phyloP scores from a whole-genome alignment of 148 eudicot genomes.

The Camellia lanceoleosa region DNA sequence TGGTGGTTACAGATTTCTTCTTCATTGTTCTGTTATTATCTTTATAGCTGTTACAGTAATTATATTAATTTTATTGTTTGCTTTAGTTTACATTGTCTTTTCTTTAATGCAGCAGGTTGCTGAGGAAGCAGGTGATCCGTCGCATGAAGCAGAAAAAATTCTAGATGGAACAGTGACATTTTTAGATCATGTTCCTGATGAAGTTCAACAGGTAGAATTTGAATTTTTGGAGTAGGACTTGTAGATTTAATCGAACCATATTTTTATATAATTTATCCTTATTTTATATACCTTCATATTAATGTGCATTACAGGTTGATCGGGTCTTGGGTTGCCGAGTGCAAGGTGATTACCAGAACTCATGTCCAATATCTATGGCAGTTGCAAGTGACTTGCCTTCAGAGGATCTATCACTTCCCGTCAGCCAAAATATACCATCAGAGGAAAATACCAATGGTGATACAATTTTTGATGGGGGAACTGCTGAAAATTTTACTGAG shows the following conservation, averaged over 20 bases:
- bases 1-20: neutral
- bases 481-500: slow-evolving; percentile 27
- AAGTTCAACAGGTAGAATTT: slow-evolving; percentile 54
- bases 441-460: slow-evolving; percentile 33
- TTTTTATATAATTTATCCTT: neutral
- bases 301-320: slow-evolving; percentile 63
- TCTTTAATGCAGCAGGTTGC: slow-evolving; percentile 31
- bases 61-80: neutral
- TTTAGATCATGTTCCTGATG: slow-evolving; percentile 33
- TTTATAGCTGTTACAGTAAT: neutral
- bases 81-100: neutral
- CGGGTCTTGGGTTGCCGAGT: slow-evolving; percentile 87
- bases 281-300: neutral
- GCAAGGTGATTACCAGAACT: slow-evolving; percentile 33
- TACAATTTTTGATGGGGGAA: slow-evolving; percentile 23
- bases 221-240: neutral
- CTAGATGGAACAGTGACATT: slow-evolving; percentile 21
- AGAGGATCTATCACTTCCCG: slow-evolving; percentile 27
- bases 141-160: slow-evolving; percentile 26
- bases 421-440: slow-evolving; percentile 29
- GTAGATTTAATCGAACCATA: neutral
- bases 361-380: slow-evolving; percentile 22
- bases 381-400: slow-evolving; percentile 30
- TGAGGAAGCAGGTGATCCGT: slow-evolving; percentile 26
- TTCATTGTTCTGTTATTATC: neutral